Evolutionary conservation across 208 protist genomes (phyloP).

Genomic region (Wallacemonas sp.): DNA sequence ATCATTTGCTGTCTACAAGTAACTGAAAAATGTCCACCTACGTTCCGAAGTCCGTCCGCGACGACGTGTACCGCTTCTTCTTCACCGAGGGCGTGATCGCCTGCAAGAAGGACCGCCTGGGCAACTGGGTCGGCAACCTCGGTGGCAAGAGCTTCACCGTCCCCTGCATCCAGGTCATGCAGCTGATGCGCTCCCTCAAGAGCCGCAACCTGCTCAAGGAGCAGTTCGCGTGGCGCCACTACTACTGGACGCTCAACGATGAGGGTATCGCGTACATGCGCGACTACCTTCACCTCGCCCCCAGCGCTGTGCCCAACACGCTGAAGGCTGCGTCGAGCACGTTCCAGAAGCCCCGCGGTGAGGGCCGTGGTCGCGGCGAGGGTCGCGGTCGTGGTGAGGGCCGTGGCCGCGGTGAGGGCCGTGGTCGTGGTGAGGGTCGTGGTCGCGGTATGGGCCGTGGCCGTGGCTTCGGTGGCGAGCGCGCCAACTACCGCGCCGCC

Average conservation of each 20-base stretch:
- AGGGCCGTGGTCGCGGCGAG: constrained; percentile 40
- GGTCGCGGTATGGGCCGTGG: constrained; percentile 42
- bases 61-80: constrained; percentile 93
- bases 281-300: constrained; percentile 91
- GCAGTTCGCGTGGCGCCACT: constrained; percentile 94
- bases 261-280: constrained; percentile 93
- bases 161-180: constrained; percentile 84
- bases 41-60: constrained; percentile 77
- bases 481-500: constrained; percentile 68
- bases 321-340: constrained; percentile 72
- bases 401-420: constrained; percentile 51
- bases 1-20: constrained; percentile 13
- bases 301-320: constrained; percentile 88
- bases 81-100: constrained; percentile 90
- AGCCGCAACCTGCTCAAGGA: constrained; percentile 92
- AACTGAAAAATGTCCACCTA: constrained; percentile 79
- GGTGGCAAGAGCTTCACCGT: constrained; percentile 79
- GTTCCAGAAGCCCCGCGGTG: constrained; percentile 61
- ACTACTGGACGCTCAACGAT: constrained; percentile 95
- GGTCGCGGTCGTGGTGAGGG: constrained; percentile 64
- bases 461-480: constrained; percentile 83
- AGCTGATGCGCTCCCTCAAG: constrained; percentile 91
- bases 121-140: constrained; percentile 81
- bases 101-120: constrained; percentile 91
- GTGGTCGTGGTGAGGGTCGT: constrained; percentile 27